These are phyloP conservation scores for Ogataea trehaloabstinens DNA, from an alignment of 805 yeast genomes.

Conservation along the genomic window DNA sequence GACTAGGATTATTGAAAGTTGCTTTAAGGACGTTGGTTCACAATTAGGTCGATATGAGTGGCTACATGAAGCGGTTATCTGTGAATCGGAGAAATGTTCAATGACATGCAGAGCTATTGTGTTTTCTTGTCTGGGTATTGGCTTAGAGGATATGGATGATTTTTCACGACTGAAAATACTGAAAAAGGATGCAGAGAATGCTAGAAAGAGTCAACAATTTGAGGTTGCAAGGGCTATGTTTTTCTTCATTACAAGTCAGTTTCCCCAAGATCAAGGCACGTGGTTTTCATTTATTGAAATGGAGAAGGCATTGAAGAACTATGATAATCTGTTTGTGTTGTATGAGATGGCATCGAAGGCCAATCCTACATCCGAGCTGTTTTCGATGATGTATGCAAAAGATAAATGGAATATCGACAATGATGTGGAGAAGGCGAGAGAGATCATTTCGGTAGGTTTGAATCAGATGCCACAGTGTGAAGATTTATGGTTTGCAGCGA, in stretches of 20 bases:
- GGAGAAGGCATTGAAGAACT: conserved; percentile 28
- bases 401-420: conserved; percentile 53
- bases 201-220: conserved; percentile 22
- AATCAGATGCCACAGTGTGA: conserved; percentile 43
- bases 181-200: conserved; percentile 36
- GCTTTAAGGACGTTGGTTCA: conserved; percentile 39
- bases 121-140: conserved; percentile 35
- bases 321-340: conserved; percentile 37
- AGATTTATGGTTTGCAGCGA: conserved; percentile 68
- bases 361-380: conserved; percentile 47
- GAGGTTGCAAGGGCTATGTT: conserved; percentile 48
- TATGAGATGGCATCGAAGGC: conserved; percentile 53
- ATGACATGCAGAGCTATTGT: conserved; percentile 57
- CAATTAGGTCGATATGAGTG: conserved; percentile 44
- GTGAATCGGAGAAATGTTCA: conserved; percentile 47
- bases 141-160: conserved; percentile 24
- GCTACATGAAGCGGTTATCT: conserved; percentile 52
- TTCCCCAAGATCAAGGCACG: conserved; percentile 43
- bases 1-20: conserved; percentile 47
- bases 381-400: conserved; percentile 70
- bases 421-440: conserved; percentile 51
- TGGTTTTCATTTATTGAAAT: conserved; percentile 50
- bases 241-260: conserved; percentile 41
- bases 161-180: conserved; percentile 28
- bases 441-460: conserved; percentile 50